Conservation (phyloP, 768 basidiomycete genomes). For the Agaricus sinodeliciosus region DNA sequence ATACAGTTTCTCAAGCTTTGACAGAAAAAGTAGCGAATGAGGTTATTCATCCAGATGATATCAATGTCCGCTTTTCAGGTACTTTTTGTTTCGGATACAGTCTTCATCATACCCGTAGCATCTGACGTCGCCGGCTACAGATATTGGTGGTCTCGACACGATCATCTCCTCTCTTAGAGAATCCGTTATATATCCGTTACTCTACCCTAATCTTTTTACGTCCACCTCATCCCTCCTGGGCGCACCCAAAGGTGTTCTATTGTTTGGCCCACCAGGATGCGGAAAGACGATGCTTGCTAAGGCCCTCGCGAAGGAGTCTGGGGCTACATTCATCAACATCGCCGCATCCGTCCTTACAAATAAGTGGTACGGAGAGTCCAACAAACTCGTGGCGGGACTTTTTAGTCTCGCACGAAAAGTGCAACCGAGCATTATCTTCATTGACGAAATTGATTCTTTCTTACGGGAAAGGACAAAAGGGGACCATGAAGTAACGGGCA, state of each 20-base stretch:
- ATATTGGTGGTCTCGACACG: constrained; percentile 89
- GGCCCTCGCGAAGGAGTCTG: constrained; percentile 94
- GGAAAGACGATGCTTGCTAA: constrained; percentile 99
- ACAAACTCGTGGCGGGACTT: constrained; percentile 91
- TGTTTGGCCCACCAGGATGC: constrained; percentile 96
- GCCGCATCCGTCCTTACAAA: constrained; percentile 41
- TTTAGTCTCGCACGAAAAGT: constrained; percentile 92
- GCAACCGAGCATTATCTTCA: constrained; percentile 95
- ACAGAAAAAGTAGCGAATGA: constrained; percentile 84
- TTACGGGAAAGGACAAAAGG: constrained; percentile 79
- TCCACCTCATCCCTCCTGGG: constrained; percentile 75
- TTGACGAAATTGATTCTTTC: constrained; percentile 98
- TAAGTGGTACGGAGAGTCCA: constrained; percentile 50
- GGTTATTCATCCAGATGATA: constrained; percentile 89
- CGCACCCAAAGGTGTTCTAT: constrained; percentile 92
- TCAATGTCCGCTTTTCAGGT: constrained; percentile 71
- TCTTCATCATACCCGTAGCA: not conserved
- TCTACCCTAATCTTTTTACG: constrained; percentile 84
- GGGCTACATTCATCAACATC: constrained; percentile 86
- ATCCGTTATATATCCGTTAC: constrained; percentile 91
- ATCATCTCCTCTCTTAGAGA: constrained; percentile 89
- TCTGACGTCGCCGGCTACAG: constrained; percentile 26
- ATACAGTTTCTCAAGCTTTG: constrained; percentile 2
- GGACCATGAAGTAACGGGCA: constrained; percentile 96
- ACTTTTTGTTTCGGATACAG: constrained; percentile 12